A percentile compares a stretch with the other conserved stretches of the same genome.
These are phyloP conservation scores for Coniochaeta sp. DNA, from an alignment of 2,329 filamentous ascomycete species.

Conservation along the genomic window DNA sequence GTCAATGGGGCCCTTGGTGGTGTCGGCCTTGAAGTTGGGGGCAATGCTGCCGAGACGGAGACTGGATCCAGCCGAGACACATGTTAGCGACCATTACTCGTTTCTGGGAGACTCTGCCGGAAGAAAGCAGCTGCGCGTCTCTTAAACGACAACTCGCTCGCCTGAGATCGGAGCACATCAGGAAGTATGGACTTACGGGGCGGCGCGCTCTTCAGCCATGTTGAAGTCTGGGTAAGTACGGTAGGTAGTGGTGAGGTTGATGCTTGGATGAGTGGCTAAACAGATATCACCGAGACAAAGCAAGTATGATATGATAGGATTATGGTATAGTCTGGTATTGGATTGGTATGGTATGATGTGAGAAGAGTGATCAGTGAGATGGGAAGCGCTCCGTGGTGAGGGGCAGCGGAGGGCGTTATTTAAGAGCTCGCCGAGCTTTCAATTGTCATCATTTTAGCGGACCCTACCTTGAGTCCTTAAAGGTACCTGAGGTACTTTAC, in stretches of 20 bases:
- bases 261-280: not conserved
- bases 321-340: no score
- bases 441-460: not conserved
- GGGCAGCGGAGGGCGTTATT: not conserved
- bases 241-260: not conserved
- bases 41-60: constrained; percentile 61
- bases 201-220: constrained; percentile 25
- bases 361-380: not conserved
- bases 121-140: no score
- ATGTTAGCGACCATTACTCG: no score
- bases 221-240: constrained; percentile 11
- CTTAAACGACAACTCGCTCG: no score
- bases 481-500: not conserved
- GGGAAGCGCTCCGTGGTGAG: not conserved
- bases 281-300: not conserved
- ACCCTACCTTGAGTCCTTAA: no score
- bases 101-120: no score
- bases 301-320: not conserved
- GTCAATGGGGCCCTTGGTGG: constrained; percentile 69
- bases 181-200: constrained; percentile 21
- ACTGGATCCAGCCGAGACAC: constrained; percentile 21
- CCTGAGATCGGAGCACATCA: not conserved
- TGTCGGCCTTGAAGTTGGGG: constrained; percentile 79
- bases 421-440: not conserved
- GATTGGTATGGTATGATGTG: not conserved